Evolutionary conservation across 345 rosid genomes (phyloP), one percentile per base, ranked within the genome.

Genomic region (Populus alba): DNA sequence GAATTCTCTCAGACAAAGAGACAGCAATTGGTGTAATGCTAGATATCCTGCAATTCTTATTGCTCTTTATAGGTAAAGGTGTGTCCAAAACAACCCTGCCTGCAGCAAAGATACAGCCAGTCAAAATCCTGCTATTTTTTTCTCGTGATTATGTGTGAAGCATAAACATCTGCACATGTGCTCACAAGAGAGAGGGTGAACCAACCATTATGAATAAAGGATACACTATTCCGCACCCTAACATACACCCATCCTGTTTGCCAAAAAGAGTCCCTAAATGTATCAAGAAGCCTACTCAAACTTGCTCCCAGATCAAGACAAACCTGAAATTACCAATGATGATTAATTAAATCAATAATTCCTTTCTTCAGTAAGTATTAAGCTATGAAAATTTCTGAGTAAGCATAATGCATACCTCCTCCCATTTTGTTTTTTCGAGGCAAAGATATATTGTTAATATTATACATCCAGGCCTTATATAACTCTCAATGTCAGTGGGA

Each of bases 401-500:
- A 31, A 61, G 63, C 18, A 65, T 9, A 77, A 81, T 77, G 75
- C 92, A 84, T 83, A 96, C 99, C 85, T 96, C 95, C 75, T 91
- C 93, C 99, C 99, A 96, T 77, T 89, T 91, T 77, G 90, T 86
- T 83, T 90, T 92, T 27, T 87, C 76, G 80, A 91, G 92, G 81
- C 94, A 89, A 85, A 96, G 95, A 87, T 96, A 92, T 61, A 92
- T 74, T 6, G 99, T 94, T 75, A 96, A 81, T 80, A 96, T 80
- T 38, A 96, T 87, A 83, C 99, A 96, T 62, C 99, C 99, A 49
- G 99, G 99, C 81, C 97, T 91, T 73, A 96, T 96, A 87, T 96
- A 92, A 90, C 99, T 92, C 94, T 94, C 99, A 68, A 96, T 96
- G 84, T 96, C 99, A 68, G 94, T 87, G 35, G 99, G 99, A 87